Percentiles rank a stretch among this genome's conserved stretches.
Evolutionary conservation across 352 stramenopile species (phyloP).

Genomic region (Pythium inflatum): DNA sequence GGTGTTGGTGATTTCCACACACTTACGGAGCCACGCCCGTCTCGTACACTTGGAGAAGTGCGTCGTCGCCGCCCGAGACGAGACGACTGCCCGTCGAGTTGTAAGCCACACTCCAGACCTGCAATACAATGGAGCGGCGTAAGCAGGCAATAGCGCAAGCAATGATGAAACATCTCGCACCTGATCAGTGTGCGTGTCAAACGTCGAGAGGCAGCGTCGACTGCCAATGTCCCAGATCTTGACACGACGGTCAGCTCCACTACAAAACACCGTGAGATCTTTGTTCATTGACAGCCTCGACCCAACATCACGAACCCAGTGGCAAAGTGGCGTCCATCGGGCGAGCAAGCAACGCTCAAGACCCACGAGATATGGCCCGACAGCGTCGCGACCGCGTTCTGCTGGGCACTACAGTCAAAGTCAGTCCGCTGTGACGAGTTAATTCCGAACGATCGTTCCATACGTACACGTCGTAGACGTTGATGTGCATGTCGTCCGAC

Average conservation of each 20-base stretch:
- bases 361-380: conserved; percentile 91
- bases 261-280: no score
- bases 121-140: background rate
- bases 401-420: conserved; percentile 50
- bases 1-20: no score
- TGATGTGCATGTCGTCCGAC: conserved; percentile 92
- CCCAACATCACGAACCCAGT: conserved; percentile 53
- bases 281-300: background rate
- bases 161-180: conserved; percentile 30
- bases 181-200: conserved; percentile 91
- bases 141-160: background rate
- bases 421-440: no score
- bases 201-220: conserved; percentile 87
- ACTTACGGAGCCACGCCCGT: conserved; percentile 43
- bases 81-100: conserved; percentile 82
- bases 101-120: conserved; percentile 93
- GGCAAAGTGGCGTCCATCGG: conserved; percentile 84
- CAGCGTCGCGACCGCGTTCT: conserved; percentile 80
- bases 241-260: conserved; percentile 86
- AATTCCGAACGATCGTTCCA: no score
- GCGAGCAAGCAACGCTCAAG: conserved; percentile 83
- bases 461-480: conserved; percentile 92
- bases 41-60: conserved; percentile 90
- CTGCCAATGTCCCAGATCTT: conserved; percentile 93
- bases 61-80: conserved; percentile 90